A percentile compares a stretch with the other conserved stretches of the same genome.
Conservation (phyloP, 1,139 yeast species). For the Geotrichum aggregatum region DNA sequence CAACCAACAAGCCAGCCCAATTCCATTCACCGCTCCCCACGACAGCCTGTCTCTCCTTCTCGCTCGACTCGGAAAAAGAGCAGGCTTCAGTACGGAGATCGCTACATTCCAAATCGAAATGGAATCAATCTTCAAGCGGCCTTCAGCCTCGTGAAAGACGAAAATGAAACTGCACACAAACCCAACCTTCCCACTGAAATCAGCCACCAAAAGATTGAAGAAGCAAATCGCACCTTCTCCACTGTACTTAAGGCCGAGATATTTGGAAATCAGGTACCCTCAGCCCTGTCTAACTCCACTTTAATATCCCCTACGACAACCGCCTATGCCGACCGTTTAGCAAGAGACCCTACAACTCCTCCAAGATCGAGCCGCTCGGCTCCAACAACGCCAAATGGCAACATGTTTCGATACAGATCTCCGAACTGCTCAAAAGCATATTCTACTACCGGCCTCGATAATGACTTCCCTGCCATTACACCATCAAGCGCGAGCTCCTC, state of each 20-base stretch:
- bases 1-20: no score
- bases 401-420: constrained; percentile 34
- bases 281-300: constrained; percentile 39
- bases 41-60: constrained; percentile 20
- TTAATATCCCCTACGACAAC: constrained; percentile 5
- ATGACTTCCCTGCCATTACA: neutral
- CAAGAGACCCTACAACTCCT: constrained; percentile 28
- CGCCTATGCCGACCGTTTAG: constrained; percentile 23
- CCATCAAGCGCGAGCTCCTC: neutral
- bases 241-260: constrained; percentile 83
- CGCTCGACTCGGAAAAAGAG: constrained; percentile 22
- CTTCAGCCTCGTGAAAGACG: constrained; percentile 55
- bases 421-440: constrained; percentile 24
- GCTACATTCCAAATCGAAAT: constrained; percentile 81
- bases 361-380: constrained; percentile 35
- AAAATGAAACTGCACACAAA: no score
- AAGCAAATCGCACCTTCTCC: constrained; percentile 82
- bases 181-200: constrained; percentile 33
- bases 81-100: constrained; percentile 48
- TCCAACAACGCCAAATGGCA: constrained; percentile 42
- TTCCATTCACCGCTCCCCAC: constrained; percentile 15
- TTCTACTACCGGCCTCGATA: neutral
- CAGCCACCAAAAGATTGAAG: constrained; percentile 57
- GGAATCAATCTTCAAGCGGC: constrained; percentile 90
- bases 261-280: constrained; percentile 80